phyloP scores from a whole-genome alignment of 305 asterid species.

The Fraxinus platypoda region DNA sequence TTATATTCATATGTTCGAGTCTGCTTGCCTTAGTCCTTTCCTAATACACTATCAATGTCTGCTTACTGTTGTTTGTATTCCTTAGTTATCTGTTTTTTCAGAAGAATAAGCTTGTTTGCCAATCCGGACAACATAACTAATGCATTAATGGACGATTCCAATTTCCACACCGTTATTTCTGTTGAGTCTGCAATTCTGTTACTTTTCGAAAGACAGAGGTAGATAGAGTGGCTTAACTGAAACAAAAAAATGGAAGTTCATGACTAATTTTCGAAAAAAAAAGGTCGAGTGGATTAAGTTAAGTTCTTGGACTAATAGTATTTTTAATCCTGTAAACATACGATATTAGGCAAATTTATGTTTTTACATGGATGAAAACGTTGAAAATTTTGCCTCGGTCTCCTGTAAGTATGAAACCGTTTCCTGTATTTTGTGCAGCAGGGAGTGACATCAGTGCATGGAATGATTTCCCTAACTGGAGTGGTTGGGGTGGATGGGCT shows the following conservation, averaged over 20 bases:
- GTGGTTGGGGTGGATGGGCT: slow-evolving; percentile 55
- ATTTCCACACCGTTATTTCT: not conserved
- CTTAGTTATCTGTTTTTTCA: not conserved
- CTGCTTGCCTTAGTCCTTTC: not conserved
- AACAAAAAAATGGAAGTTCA: not conserved
- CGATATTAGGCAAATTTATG: not conserved
- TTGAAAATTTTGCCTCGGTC: not conserved
- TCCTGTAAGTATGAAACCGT: not conserved
- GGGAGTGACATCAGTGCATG: slow-evolving; percentile 41
- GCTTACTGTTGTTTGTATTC: not conserved
- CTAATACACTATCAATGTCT: not conserved
- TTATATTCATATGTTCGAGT: not conserved
- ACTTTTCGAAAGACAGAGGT: not conserved
- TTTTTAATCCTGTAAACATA: not conserved
- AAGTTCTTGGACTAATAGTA: not conserved
- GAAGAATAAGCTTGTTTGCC: not conserved
- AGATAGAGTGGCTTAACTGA: not conserved
- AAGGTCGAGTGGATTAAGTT: not conserved
- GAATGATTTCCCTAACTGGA: slow-evolving; percentile 56
- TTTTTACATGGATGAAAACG: not conserved
- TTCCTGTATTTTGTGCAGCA: slow-evolving; percentile 26
- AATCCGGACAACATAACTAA: not conserved
- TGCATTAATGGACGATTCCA: not conserved
- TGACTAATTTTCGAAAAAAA: not conserved
- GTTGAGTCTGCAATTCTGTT: not conserved